Base-by-base conservation (phyloP, 495 filamentous ascomycete species). In the Hyphodiscus hymeniophilus region DNA sequence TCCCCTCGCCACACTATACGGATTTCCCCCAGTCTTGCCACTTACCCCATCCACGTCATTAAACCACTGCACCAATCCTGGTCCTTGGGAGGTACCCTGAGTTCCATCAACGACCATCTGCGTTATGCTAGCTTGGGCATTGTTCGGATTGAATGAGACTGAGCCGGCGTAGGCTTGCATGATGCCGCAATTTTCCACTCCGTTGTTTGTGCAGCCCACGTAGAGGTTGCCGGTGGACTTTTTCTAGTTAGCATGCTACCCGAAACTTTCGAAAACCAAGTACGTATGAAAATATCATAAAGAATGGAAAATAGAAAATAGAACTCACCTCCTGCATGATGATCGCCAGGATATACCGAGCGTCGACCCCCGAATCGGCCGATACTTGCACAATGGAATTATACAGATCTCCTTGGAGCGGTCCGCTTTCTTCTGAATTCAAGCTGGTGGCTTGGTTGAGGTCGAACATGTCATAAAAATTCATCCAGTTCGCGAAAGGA, bases 301-400 rank as follows among this genome's bases (percentile, higher is more conserved):
- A 8, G 30, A n/a, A n/a, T 33, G 30, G 8, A 33, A n/a, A 33
- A 33, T 8, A 33, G 30, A n/a, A n/a, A 33, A n/a, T 7, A 33
- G 7, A 42, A 8, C 10, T 21, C 22, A 30, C 28, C 57, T 81
- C 77, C 58, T 81, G 77, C 66, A 81, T 73, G 36, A 80, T 56
- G 43, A 77, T 63, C 38, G 60, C 58, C 18, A 71, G 56, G 50
- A 70, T 61, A 48, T 60, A 63, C 36, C 60, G 55, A 21, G 34
- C 39, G 48, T 76, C 70, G n/a, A 79, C 58, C 10, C 60, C 55
- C 18, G 68, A 62, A 8, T 56, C 49, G 2, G 32, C 21, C 3
- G 72, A 56, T 12, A 75, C 62, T 7, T 47, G 32, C 20, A 63
- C 22, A 46, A 75, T 75, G 20, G 62, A 62, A 28, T 54, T 52